phyloP scores from a whole-genome alignment of 352 stramenopile genomes.

The Globisporangium emineosum region DNA sequence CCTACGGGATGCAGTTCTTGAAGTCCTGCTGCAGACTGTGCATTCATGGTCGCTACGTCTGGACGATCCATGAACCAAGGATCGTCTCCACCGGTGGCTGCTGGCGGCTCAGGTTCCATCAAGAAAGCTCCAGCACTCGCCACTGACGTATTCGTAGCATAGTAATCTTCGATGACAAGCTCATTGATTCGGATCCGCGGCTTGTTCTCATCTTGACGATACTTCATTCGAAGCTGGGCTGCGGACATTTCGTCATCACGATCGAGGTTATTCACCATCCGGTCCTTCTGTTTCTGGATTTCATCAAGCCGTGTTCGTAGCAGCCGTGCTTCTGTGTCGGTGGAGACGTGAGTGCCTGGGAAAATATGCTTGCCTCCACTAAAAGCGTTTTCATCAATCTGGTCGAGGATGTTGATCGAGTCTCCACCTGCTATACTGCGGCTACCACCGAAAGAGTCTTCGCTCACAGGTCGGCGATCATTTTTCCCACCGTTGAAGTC shows the following conservation, averaged over 20 bases:
- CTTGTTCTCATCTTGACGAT: conserved; percentile 41
- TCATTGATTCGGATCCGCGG: conserved; percentile 74
- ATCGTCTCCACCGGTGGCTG: conserved; percentile 20
- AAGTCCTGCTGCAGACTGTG: neutral
- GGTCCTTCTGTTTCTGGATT: conserved; percentile 76
- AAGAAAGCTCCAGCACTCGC: conserved; percentile 52
- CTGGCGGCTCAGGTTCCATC: conserved; percentile 34
- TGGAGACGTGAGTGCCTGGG: conserved; percentile 50
- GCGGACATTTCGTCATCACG: conserved; percentile 58
- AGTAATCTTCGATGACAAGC: conserved; percentile 87
- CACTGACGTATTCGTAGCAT: conserved; percentile 32
- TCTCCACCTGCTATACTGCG: conserved; percentile 2
- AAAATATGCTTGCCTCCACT: conserved; percentile 65
- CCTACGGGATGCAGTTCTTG: conserved; percentile 26
- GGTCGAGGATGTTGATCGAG: conserved; percentile 54
- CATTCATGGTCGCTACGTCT: neutral
- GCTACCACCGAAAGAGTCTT: conserved; percentile 15
- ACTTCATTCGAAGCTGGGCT: conserved; percentile 48
- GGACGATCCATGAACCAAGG: conserved; percentile 63
- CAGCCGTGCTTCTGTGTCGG: conserved; percentile 81
- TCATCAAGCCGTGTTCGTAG: conserved; percentile 68
- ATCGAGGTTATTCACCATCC: conserved; percentile 37
- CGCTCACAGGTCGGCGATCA: conserved; percentile 21
- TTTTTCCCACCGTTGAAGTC: conserved; percentile 12
- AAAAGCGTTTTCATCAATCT: conserved; percentile 84